phyloP scores from a whole-genome alignment of 225 moss, liverwort and hornwort species.

The Marchantia paleacea region DNA sequence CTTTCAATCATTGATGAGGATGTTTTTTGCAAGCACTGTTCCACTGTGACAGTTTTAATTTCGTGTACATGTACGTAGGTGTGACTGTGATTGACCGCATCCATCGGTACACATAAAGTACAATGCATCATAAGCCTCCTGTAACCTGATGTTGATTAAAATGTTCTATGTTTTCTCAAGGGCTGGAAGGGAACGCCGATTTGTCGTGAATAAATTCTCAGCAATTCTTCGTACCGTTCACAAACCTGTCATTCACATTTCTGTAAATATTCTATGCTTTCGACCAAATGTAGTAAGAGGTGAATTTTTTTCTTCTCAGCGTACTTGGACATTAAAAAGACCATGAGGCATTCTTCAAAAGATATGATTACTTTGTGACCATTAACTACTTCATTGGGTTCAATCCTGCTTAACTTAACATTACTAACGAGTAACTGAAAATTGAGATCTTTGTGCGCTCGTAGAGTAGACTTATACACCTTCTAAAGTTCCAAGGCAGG shows the following conservation, averaged over 20 bases:
- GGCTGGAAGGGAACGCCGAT: constrained; percentile 58
- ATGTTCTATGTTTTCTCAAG: constrained; percentile 13
- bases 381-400: not conserved
- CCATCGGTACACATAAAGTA: too few species aligned
- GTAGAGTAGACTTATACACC: too few species aligned
- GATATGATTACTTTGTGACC: not conserved
- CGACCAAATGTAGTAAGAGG: not conserved
- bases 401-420: not conserved
- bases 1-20: too few species aligned
- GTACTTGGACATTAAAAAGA: not conserved
- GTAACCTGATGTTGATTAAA: too few species aligned
- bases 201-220: constrained; percentile 54
- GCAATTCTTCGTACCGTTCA: constrained; percentile 61
- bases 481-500: too few species aligned
- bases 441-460: too few species aligned
- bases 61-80: too few species aligned
- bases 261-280: not conserved
- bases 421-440: not conserved
- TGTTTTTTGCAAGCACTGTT: too few species aligned
- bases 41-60: too few species aligned
- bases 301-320: not conserved
- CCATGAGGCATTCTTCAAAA: not conserved
- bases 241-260: constrained; percentile 43
- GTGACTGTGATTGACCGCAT: too few species aligned
- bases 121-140: too few species aligned